Evolutionary conservation across 2,329 filamentous ascomycete species (phyloP), one percentile per base, ranked within the genome.

Genomic region (Alternaria sp.): DNA sequence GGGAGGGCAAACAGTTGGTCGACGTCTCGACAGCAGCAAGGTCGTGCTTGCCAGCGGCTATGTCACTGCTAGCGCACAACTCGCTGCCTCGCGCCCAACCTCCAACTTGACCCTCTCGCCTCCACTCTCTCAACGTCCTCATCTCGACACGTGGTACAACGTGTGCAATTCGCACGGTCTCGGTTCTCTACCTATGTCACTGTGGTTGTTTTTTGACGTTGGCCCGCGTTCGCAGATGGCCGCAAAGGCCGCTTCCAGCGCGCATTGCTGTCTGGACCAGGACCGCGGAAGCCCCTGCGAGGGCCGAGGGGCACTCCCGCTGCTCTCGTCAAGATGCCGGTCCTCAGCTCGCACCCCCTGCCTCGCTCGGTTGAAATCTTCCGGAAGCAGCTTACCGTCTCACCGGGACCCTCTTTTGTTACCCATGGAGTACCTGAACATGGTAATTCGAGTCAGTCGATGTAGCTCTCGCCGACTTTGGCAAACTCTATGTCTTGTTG

Each of bases 321-420:
- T 28, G 25, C 46, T 28, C 53, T 56, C 43, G 51, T 60, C 33
- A 33, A 58, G 37, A 49, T 60, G 41, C 33, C 33, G 53, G 45
- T 56, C 33, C 44, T 55, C 58, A 60, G 65, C 61, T 64, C 45
- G 59, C 43, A 30, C 55, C 56, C 55, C 54, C 63, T 64, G 62
- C 57, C 56, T 57, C 47, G 57, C 61, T 64, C 59, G 67, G 54
- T 46, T 63, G 56, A 61, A 56, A 66, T 60, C 50, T 43, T 60
- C 66, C 61, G 65, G 59, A 20, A 30, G 21, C 46, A 47, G 56
- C 46, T 55, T 64, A 66, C 65, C 67, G 49, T 43, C 21, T 53
- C 21, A 45, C 50, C 54, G 62, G 65, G 60, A 49, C 55, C 25
- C 30, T 26, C 25, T 49, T 26, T 56, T 21, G 33, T 50, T 45